Conservation (phyloP, 139 green algal species). For the Prasinococcaceae sp. region DNA sequence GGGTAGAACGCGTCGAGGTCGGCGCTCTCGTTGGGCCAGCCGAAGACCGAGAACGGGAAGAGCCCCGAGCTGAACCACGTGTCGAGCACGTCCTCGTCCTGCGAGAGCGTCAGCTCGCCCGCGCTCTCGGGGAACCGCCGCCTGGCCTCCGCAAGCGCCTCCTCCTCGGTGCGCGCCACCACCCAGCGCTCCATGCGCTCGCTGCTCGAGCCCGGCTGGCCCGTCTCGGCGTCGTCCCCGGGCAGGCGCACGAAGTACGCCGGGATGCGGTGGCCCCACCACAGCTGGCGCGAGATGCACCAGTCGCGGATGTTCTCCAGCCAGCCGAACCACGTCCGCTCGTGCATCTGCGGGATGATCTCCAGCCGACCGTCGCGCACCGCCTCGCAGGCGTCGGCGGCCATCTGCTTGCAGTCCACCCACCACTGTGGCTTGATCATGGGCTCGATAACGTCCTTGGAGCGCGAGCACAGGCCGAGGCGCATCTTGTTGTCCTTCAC, state of each 20-base stretch:
- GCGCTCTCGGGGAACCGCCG: conserved; percentile 12
- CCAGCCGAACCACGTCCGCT: conserved; percentile 83
- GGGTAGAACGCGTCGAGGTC: conserved; percentile 36
- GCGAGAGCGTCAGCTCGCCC: conserved; percentile 15
- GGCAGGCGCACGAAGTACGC: conserved; percentile 30
- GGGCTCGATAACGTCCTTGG: conserved; percentile 97
- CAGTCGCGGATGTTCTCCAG: conserved; percentile 96
- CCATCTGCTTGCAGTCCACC: conserved; percentile 78
- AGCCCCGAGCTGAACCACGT: conserved; percentile 45
- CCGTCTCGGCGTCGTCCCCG: conserved; percentile 11
- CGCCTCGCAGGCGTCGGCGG: conserved; percentile 44
- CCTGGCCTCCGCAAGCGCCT: conserved; percentile 19
- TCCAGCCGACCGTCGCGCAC: conserved; percentile 62
- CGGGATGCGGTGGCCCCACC: conserved; percentile 48
- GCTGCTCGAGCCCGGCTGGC: conserved; percentile 5
- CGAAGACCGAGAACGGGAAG: conserved; percentile 38
- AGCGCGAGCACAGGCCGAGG: conserved; percentile 77
- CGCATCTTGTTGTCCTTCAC: conserved; percentile 81
- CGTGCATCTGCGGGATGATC: conserved; percentile 79
- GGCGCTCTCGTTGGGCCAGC: conserved; percentile 31
- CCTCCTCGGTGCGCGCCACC: conserved; percentile 23
- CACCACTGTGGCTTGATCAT: conserved; percentile 82
- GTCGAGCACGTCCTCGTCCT: conserved; percentile 44
- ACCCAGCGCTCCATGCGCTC: conserved; percentile 29
- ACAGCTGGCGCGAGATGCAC: conserved; percentile 56